Percentiles rank a stretch among this genome's conserved stretches.
These are phyloP conservation scores for Panus rudis DNA, from an alignment of 768 basidiomycete species.

Conservation along the genomic window DNA sequence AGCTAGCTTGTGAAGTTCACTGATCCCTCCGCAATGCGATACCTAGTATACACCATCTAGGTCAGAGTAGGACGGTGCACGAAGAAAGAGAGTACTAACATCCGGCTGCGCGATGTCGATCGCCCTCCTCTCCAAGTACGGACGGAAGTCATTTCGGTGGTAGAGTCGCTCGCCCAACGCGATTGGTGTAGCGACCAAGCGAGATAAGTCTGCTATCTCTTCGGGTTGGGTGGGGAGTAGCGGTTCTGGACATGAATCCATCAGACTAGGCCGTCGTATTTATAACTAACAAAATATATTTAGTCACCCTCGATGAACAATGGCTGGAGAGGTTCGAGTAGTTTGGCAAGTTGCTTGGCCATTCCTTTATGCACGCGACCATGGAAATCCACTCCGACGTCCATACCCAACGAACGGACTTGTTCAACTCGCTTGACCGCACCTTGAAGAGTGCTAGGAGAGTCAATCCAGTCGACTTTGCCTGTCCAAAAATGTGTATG, in stretches of 20 bases:
- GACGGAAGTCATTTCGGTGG: slow-evolving; percentile 54
- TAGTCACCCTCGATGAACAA: slow-evolving; percentile 56
- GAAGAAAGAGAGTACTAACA: slow-evolving; percentile 27
- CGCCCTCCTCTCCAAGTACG: slow-evolving; percentile 55
- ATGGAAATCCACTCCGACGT: slow-evolving; percentile 67
- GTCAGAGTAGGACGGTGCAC: not conserved
- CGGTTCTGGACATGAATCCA: slow-evolving; percentile 33
- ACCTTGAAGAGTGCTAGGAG: slow-evolving; percentile 42
- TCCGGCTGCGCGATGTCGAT: slow-evolving; percentile 70
- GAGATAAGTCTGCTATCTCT: slow-evolving; percentile 54
- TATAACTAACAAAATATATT: not conserved
- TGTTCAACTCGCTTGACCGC: slow-evolving; percentile 45
- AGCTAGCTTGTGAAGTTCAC: slow-evolving; percentile 51
- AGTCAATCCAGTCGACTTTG: slow-evolving; percentile 43
- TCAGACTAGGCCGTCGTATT: not conserved
- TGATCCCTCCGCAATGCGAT: slow-evolving; percentile 55
- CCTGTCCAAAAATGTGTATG: slow-evolving; percentile 4
- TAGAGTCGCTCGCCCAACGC: slow-evolving; percentile 60
- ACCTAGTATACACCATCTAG: slow-evolving; percentile 28
- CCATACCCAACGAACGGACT: slow-evolving; percentile 40
- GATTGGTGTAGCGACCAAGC: slow-evolving; percentile 51
- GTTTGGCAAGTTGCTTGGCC: slow-evolving; percentile 58
- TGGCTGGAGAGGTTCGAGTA: slow-evolving; percentile 51
- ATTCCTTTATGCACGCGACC: slow-evolving; percentile 63
- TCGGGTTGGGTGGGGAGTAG: slow-evolving; percentile 52